Evolutionary conservation across 306 rosid genomes (phyloP).

Genomic region (Prinsepia uniflora): DNA sequence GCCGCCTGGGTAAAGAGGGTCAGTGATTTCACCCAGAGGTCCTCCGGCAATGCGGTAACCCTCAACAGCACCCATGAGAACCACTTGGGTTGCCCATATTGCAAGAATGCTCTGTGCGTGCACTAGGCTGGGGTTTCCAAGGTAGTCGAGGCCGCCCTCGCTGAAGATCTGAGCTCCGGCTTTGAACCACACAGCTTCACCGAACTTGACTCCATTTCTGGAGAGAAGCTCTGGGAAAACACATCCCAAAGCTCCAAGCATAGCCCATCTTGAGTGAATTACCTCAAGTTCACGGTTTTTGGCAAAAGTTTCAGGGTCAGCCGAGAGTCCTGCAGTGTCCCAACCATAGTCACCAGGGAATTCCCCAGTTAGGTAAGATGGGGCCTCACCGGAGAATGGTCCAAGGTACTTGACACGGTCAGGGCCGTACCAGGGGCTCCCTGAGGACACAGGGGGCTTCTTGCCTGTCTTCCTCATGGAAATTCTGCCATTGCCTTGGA

Average conservation of each 20-base stretch:
- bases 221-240: conserved; percentile 41
- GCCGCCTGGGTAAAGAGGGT: conserved; percentile 35
- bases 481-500: conserved; percentile 23
- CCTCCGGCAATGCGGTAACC: conserved; percentile 39
- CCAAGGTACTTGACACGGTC: conserved; percentile 37
- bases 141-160: conserved; percentile 36
- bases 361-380: too few species aligned
- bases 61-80: conserved; percentile 36
- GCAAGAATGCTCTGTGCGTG: conserved; percentile 38
- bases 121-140: conserved; percentile 38
- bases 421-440: conserved; percentile 37
- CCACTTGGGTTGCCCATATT: conserved; percentile 35
- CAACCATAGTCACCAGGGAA: conserved; percentile 8
- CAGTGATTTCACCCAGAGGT: conserved; percentile 35
- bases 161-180: conserved; percentile 41
- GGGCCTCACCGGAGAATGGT: conserved; percentile 35
- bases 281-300: conserved; percentile 36
- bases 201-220: conserved; percentile 37
- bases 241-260: conserved; percentile 39
- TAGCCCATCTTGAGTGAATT: conserved; percentile 36
- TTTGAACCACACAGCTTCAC: conserved; percentile 41
- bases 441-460: conserved; percentile 28
- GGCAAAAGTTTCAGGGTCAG: conserved; percentile 35
- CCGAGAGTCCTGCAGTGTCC: conserved; percentile 37
- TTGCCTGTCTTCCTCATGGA: conserved; percentile 28